A percentile compares a stretch with the other conserved stretches of the same genome.
These are phyloP conservation scores for Termitomyces sp. DNA, from an alignment of 1,284 basidiomycete genomes.

Conservation along the genomic window DNA sequence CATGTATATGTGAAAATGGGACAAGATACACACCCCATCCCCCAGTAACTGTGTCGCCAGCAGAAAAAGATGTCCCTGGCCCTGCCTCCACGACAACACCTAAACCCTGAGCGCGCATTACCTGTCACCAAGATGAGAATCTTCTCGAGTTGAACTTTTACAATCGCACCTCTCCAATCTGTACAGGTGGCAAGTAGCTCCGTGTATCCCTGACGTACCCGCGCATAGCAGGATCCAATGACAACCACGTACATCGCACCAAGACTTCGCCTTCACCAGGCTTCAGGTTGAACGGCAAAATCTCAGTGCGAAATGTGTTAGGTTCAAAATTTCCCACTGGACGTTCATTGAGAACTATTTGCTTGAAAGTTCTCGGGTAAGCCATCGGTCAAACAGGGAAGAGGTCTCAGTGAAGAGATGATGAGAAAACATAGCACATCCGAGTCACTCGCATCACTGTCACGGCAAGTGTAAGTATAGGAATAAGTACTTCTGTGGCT, in stretches of 20 bases:
- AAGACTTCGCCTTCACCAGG: conserved; percentile 58
- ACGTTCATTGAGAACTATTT: conserved; percentile 70
- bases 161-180: conserved; percentile 65
- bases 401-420: not conserved
- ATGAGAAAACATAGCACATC: not conserved
- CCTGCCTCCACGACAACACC: conserved; percentile 66
- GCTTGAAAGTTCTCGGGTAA: conserved; percentile 45
- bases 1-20: not conserved
- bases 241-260: conserved; percentile 71
- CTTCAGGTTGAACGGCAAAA: conserved; percentile 49
- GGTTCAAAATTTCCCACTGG: conserved; percentile 63
- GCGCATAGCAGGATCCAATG: conserved; percentile 84
- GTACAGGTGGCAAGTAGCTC: conserved; percentile 67
- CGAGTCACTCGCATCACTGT: not conserved
- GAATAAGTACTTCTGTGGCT: too few species aligned
- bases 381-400: conserved; percentile 6
- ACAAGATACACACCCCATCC: conserved; percentile 42
- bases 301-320: conserved; percentile 66
- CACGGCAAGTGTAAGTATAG: too few species aligned
- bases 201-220: conserved; percentile 71
- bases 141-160: not conserved
- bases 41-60: conserved; percentile 67
- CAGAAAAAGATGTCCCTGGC: conserved; percentile 44
- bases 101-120: conserved; percentile 71
- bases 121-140: conserved; percentile 22